phyloP scores from a whole-genome alignment of 176 grass and related monocot species.

The Zea luxurians region DNA sequence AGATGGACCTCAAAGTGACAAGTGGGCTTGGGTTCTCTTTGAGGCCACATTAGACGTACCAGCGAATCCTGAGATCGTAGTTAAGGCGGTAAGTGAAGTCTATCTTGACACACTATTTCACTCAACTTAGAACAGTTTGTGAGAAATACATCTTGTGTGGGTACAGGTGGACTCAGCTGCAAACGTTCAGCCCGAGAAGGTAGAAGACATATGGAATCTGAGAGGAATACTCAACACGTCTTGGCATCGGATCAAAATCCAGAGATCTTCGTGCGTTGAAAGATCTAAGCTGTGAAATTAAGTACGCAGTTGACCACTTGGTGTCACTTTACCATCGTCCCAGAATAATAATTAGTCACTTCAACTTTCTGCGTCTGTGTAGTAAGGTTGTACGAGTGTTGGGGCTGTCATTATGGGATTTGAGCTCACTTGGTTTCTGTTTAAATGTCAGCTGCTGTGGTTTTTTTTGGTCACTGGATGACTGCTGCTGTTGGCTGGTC shows the following conservation, averaged over 20 bases:
- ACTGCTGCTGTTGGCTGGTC: background rate
- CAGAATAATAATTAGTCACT: constrained; percentile 30
- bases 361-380: background rate
- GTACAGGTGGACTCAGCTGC: constrained; percentile 74
- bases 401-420: background rate
- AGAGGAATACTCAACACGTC: constrained; percentile 95
- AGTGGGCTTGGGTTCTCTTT: constrained; percentile 94
- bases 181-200: constrained; percentile 78
- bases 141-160: constrained; percentile 31
- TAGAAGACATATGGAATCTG: constrained; percentile 80
- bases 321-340: background rate
- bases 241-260: constrained; percentile 79
- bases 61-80: constrained; percentile 67
- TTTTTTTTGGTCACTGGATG: background rate
- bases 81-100: constrained; percentile 68
- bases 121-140: background rate
- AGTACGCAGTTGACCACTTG: background rate
- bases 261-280: constrained; percentile 12
- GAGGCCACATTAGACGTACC: constrained; percentile 59
- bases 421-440: background rate
- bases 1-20: constrained; percentile 68
- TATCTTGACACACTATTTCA: background rate
- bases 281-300: constrained; percentile 49
- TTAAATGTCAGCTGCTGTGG: background rate
- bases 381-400: background rate